Evolutionary conservation across 2,329 filamentous ascomycete genomes (phyloP), one percentile per base, ranked within the genome.

Genomic region (Phialemonium atrogriseum): DNA sequence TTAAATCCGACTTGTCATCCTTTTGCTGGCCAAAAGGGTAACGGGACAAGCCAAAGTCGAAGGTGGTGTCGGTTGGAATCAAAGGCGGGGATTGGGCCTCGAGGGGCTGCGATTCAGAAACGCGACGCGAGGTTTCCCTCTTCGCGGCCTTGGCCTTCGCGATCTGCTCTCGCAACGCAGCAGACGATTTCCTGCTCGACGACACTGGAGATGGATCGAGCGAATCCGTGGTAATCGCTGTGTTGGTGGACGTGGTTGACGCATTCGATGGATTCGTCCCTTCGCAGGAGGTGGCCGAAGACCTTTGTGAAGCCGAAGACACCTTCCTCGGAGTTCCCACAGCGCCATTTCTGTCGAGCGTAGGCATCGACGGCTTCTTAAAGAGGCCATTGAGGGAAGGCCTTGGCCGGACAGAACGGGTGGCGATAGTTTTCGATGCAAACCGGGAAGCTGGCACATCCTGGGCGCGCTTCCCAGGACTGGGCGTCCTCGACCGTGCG

Each of bases 101-200:
- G 13, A 40, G 34, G 2, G 33, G 34, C 2, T 40, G 27, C 5
- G 45, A 37, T 3, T 38, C 46, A 7, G 55, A 43, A 7, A 46
- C 41, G 27, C 61, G 56, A 26, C 51, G 58, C 20, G 56, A 50
- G 4, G 62, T 60, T 9, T 73, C 77, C 39, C 77, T 73, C 35
- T 76, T 81, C 3, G 86, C 84, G 3, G 87, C 87, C 51, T 89
- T 94, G 1, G 91, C 89, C 46, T 88, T 89, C 22, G 88, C 86
- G 40, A 96, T 95, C 33, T 91, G 88, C 31, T 95, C 86, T 20
- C 91, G 77, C 10, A 98, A 60, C 1, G 87, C 80, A 11, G 73
- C 66, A 1, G 89, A 95, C 0, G 87, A 87, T 46, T 84, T 91
- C 23, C 60, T 54, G 32, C 45, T 52, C 1, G 55, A 46, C 21